Conservation (phyloP, 352 stramenopile species). For the Phytophthora capsici region DNA sequence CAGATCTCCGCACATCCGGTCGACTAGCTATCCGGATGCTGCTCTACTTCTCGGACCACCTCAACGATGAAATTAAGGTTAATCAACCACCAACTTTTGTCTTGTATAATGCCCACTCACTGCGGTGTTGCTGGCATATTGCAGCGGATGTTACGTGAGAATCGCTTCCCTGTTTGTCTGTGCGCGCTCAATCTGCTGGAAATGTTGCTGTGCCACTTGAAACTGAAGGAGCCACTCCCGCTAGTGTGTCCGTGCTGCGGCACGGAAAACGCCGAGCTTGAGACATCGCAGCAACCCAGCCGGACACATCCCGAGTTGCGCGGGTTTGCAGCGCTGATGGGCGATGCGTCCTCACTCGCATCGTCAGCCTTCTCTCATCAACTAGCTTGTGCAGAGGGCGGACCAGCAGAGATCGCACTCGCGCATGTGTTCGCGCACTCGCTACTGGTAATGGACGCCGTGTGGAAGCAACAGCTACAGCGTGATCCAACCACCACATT, state of each 20-base stretch:
- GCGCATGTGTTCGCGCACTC: constrained; percentile 68
- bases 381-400: constrained; percentile 44
- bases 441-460: constrained; percentile 63
- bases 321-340: constrained; percentile 56
- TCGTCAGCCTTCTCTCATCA: constrained; percentile 48
- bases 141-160: constrained; percentile 71
- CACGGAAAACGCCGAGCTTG: constrained; percentile 68
- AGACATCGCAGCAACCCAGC: constrained; percentile 59
- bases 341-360: constrained; percentile 45
- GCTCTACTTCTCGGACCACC: constrained; percentile 69
- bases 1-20: constrained; percentile 66
- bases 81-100: background rate
- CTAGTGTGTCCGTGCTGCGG: constrained; percentile 74
- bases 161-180: constrained; percentile 73
- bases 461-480: constrained; percentile 63
- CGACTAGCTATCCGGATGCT: constrained; percentile 71
- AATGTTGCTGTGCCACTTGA: constrained; percentile 72
- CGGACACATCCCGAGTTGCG: constrained; percentile 59
- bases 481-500: constrained; percentile 58
- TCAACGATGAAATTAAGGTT: constrained; percentile 78
- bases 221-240: constrained; percentile 67
- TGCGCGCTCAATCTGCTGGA: constrained; percentile 72
- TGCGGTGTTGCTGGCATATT: constrained; percentile 7
- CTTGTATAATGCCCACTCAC: constrained; percentile 1
- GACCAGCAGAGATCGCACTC: constrained; percentile 57